Conservation (phyloP, 2,329 filamentous ascomycete species). For the Bipolaris gigantea region DNA sequence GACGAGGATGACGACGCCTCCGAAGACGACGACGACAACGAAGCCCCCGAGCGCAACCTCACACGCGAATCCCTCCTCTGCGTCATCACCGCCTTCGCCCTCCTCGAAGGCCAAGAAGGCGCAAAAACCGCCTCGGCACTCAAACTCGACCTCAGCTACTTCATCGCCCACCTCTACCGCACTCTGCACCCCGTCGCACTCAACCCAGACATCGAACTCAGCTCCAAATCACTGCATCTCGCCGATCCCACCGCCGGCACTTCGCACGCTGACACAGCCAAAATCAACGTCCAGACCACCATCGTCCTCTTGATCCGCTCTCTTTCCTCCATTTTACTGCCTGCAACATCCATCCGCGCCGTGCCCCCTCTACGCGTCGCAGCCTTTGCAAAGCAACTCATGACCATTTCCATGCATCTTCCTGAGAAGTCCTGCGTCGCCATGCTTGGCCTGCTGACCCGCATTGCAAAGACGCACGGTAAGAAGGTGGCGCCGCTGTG, state of each 20-base stretch:
- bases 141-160: conserved; percentile 90
- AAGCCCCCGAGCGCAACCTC: conserved; percentile 61
- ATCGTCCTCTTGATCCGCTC: conserved; percentile 89
- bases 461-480: conserved; percentile 78
- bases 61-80: conserved; percentile 89
- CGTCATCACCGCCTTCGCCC: conserved; percentile 94
- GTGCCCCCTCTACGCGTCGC: conserved; percentile 84
- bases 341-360: conserved; percentile 70
- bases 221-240: conserved; percentile 72
- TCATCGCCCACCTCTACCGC: conserved; percentile 90
- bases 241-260: conserved; percentile 61
- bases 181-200: conserved; percentile 77
- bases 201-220: conserved; percentile 83
- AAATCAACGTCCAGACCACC: conserved; percentile 92
- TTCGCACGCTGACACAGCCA: conserved; percentile 58
- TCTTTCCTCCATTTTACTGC: conserved; percentile 78
- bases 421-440: conserved; percentile 89
- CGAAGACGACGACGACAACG: conserved; percentile 55
- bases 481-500: conserved; percentile 84
- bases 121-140: conserved; percentile 79
- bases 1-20: conserved; percentile 51
- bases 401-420: conserved; percentile 78
- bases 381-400: conserved; percentile 88
- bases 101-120: conserved; percentile 90
- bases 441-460: conserved; percentile 73